Evolutionary conservation across 2,329 filamentous ascomycete species (phyloP).

Genomic region (Neophaeococcomyces aloes): DNA sequence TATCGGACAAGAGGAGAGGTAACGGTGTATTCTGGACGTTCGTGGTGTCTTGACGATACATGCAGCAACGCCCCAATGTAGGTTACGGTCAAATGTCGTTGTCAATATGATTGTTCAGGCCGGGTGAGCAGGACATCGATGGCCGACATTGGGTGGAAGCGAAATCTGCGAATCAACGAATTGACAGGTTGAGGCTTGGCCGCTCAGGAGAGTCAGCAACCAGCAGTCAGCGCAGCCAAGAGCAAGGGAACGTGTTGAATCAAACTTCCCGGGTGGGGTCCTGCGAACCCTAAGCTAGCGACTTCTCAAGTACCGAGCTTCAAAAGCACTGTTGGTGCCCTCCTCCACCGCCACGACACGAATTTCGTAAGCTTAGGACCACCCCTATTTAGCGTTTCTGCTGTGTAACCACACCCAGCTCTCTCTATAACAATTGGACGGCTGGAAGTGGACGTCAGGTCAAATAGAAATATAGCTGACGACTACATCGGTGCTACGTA

Average conservation of each 20-base stretch:
- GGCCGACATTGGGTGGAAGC: not conserved
- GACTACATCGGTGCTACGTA: too few species aligned
- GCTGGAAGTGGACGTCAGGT: too few species aligned
- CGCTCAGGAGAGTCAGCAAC: slow-evolving; percentile 5
- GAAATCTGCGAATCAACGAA: slow-evolving; percentile 1
- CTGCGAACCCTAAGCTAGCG: not conserved
- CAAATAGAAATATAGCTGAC: too few species aligned
- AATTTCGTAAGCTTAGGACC: not conserved
- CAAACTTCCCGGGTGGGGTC: not conserved
- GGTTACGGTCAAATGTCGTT: not conserved
- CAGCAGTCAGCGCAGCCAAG: slow-evolving; percentile 5
- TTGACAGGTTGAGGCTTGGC: slow-evolving; percentile 7
- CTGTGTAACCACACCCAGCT: too few species aligned
- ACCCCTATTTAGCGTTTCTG: slow-evolving; percentile 1
- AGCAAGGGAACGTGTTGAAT: slow-evolving; percentile 1
- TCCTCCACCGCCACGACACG: slow-evolving; percentile 1
- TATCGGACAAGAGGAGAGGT: too few species aligned
- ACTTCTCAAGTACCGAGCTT: slow-evolving; percentile 2
- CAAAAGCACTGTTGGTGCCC: not conserved
- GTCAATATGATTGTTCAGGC: not conserved
- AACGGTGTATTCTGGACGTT: too few species aligned
- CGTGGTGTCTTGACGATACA: too few species aligned
- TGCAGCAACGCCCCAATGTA: not conserved
- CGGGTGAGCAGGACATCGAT: not conserved
- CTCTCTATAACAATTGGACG: too few species aligned